phyloP scores from a whole-genome alignment of 768 basidiomycete species.

The Trametes meyenii region DNA sequence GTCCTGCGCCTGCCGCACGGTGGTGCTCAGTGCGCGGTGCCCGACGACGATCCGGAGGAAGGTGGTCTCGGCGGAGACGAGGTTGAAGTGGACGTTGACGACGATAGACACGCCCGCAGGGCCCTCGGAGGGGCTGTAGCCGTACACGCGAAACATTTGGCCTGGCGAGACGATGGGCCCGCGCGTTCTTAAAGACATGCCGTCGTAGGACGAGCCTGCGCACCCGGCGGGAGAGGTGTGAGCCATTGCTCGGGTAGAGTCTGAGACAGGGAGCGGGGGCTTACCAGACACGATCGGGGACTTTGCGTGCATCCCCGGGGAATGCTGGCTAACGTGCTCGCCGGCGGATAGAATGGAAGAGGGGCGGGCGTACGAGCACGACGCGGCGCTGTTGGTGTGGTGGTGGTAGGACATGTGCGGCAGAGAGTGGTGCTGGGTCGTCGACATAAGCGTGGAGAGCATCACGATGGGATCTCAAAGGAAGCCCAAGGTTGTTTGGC shows the following conservation, averaged over 20 bases:
- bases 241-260: slow-evolving; percentile 3
- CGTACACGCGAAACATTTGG: slow-evolving; percentile 65
- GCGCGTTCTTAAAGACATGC: slow-evolving; percentile 4
- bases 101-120: slow-evolving; percentile 63
- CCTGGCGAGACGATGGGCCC: slow-evolving; percentile 41
- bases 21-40: slow-evolving; percentile 65
- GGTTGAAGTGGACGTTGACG: slow-evolving; percentile 63
- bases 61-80: slow-evolving; percentile 49
- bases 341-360: slow-evolving; percentile 8
- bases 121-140: slow-evolving; percentile 67
- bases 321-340: slow-evolving; percentile 14
- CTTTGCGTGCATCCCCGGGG: slow-evolving; percentile 14
- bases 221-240: neutral
- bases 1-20: slow-evolving; percentile 56
- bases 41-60: slow-evolving; percentile 79
- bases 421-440: slow-evolving; percentile 10
- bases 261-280: slow-evolving; percentile 2
- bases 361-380: slow-evolving; percentile 15
- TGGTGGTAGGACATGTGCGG: slow-evolving; percentile 5
- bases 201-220: slow-evolving; percentile 7
- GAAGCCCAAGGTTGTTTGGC: neutral
- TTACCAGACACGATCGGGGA: slow-evolving; percentile 7
- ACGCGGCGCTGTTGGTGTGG: neutral
- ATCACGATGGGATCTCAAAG: slow-evolving; percentile 10
- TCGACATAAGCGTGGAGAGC: slow-evolving; percentile 13